Conservation (phyloP, 441 rosid genomes). For the Bruguiera hainesii region DNA sequence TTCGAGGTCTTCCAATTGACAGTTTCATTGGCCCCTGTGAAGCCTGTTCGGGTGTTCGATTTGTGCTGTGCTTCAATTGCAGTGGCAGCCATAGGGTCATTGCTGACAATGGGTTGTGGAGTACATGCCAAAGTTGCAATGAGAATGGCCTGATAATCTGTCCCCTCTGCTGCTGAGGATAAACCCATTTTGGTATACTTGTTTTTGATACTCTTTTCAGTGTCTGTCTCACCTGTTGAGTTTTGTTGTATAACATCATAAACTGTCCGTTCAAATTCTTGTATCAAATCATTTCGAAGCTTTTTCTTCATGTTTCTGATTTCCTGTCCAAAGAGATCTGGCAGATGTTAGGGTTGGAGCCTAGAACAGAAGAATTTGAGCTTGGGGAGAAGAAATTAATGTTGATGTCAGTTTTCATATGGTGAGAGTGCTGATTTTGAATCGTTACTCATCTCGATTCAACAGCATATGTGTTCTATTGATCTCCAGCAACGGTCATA, state of each 20-base stretch:
- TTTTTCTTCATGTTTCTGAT: background rate
- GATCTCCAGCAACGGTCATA: too few relatives aligned
- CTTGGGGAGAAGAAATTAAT: too few relatives aligned
- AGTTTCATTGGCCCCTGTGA: constrained; percentile 32
- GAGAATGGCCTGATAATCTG: constrained; percentile 90
- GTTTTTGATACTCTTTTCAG: background rate
- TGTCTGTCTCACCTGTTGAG: background rate
- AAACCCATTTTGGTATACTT: background rate
- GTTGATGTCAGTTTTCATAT: too few relatives aligned
- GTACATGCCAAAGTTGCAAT: constrained; percentile 65
- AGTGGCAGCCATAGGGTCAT: constrained; percentile 61
- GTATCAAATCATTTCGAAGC: background rate
- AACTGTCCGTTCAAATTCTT: background rate
- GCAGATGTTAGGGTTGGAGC: too few relatives aligned
- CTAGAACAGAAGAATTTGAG: too few relatives aligned
- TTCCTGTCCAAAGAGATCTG: too few relatives aligned
- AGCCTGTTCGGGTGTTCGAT: constrained; percentile 52
- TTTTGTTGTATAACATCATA: background rate
- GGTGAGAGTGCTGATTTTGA: too few relatives aligned
- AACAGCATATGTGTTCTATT: too few relatives aligned
- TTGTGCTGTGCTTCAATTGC: constrained; percentile 68
- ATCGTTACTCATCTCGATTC: too few relatives aligned
- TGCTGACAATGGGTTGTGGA: constrained; percentile 30
- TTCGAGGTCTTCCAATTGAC: constrained; percentile 52
- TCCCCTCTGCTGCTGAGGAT: constrained; percentile 39